Percentiles rank a stretch among this genome's conserved stretches.
Conservation (phyloP, 495 filamentous ascomycete genomes). For the Trichoderma erinaceum region DNA sequence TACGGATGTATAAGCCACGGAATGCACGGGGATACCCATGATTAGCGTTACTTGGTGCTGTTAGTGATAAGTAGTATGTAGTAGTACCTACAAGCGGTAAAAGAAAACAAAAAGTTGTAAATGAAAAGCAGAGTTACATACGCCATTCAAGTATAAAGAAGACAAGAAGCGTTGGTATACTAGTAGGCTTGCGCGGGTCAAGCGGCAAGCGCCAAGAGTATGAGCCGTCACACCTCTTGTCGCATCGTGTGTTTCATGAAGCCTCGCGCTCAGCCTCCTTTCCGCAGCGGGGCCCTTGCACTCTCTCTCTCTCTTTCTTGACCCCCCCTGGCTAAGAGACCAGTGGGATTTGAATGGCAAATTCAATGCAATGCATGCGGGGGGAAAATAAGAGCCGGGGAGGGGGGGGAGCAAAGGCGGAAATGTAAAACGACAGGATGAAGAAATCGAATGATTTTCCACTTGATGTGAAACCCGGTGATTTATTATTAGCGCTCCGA, state of each 20-base stretch:
- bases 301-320: neutral
- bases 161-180: neutral
- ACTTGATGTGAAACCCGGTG: neutral
- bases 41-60: neutral
- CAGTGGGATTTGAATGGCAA: neutral
- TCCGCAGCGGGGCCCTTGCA: neutral
- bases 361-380: neutral
- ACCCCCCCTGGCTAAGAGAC: neutral
- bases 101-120: neutral
- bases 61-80: too few species aligned
- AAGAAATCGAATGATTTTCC: conserved; percentile 12
- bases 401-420: neutral
- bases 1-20: neutral
- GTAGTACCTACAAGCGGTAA: too few species aligned
- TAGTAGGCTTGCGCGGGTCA: neutral
- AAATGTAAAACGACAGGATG: conserved; percentile 2
- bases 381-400: neutral
- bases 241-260: conserved; percentile 11
- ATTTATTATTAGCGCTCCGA: too few species aligned
- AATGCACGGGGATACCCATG: neutral
- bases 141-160: neutral
- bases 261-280: conserved; percentile 12
- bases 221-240: conserved; percentile 13
- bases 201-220: conserved; percentile 2
- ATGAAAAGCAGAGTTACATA: neutral